Base-by-base conservation (phyloP, 805 yeast genomes). In the Yamadazyma nakazawae region DNA sequence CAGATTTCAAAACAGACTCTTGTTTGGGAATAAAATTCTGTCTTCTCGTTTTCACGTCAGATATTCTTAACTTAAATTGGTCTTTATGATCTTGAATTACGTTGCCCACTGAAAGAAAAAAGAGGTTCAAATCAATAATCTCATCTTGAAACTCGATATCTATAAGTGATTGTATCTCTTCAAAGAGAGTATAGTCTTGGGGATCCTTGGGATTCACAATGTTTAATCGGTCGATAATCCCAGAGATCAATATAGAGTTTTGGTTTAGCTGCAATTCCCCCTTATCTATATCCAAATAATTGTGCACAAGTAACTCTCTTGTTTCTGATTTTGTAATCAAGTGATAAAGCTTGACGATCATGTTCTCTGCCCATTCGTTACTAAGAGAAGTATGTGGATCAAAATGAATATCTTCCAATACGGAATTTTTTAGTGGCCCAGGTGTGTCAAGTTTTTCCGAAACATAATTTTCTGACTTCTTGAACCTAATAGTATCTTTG, bases 41-140 rank as follows among this genome's bases (percentile, higher is more conserved):
- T 0, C 67, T 56, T 45, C 91, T 67, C 1, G 91, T 84, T 60
- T 85, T 85, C 21, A 84, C 76, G 61, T 85, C 94, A 45, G 62
- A 48, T 2, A 59, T 44, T 3, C 47, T 37, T 11, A 68, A 31
- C 2, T 52, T 48, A 31, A 46, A 54, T 2, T 49, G 34, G 6
- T 41, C 51, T 31, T 6, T 48, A 37, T 47, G 35, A 13, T 46
- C 43, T 24, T 42, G 18, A n/a, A 57, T 40, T 6, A 65, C 42
- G 10, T 46, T 39, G 10, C 44, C 25, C 1, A 59, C 36, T 12
- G 54, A 48, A 2, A 45, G 43, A 10, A 70, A 42, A 28, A 64
- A 58, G 11, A 39, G 28, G 5, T 58, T 31, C 32, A 68, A 56
- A 52, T 72, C 75, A 48, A 48, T 14, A 4, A 39, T 16, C n/a